Evolutionary conservation across 352 stramenopile genomes (phyloP).

Genomic region (Achlya hypogyna): DNA sequence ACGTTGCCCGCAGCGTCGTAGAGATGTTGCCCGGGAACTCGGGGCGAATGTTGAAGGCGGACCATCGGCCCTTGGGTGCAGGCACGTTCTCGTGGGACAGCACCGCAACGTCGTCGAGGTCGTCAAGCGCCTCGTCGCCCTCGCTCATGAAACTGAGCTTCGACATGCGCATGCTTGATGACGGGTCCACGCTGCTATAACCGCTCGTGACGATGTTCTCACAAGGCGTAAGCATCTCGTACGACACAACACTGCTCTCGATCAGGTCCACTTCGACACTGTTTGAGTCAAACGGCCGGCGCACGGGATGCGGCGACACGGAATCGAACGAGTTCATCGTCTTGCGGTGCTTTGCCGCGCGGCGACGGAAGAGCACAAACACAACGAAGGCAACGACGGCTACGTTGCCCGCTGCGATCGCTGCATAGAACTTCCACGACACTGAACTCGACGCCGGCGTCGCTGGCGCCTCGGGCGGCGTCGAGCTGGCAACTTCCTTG

Average conservation of each 20-base stretch:
- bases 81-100: neutral
- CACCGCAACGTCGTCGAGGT: neutral
- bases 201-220: neutral
- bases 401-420: neutral
- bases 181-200: neutral
- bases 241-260: neutral
- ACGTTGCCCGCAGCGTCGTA: neutral
- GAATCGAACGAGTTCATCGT: neutral
- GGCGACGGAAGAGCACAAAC: neutral
- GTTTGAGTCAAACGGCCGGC: neutral
- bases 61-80: neutral
- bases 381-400: neutral
- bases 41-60: neutral
- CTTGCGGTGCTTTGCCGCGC: neutral
- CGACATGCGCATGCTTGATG: constrained; percentile 4
- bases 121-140: neutral
- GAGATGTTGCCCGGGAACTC: constrained; percentile 1
- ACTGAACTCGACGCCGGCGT: too few species aligned
- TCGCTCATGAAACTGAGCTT: constrained; percentile 7
- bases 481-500: neutral
- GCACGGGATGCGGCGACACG: neutral
- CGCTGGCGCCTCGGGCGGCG: neutral
- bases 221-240: neutral
- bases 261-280: neutral
- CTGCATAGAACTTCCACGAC: neutral